Evolutionary conservation across 441 rosid species (phyloP), one percentile per base, ranked within the genome.

Genomic region (Theobroma grandiflorum): DNA sequence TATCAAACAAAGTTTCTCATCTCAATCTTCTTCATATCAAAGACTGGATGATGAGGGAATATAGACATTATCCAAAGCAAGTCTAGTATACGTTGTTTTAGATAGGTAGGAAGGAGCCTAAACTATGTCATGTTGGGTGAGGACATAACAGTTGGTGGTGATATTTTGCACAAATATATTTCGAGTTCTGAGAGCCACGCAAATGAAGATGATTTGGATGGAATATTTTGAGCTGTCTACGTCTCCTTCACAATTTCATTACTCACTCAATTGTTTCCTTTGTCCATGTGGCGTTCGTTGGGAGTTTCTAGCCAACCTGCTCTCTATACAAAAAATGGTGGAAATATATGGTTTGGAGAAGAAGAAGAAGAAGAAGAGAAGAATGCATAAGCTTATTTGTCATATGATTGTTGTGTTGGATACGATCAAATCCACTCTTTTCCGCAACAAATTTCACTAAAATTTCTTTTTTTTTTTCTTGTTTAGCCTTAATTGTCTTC

Each of bases 381-480:
- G 31, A 26, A 1, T 1, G 31, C 31, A 26, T 0, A 26, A 26
- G 31, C 31, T 26, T 26, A 26, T 26, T 26, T 26, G 31, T 26
- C 31, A 26, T n/a, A n/a, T 26, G 31, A 26, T 26, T 26, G 31
- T 26, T 26, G 31, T 26, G 31, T 26, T 26, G 31, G 31, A 26
- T 26, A 26, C 31, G 31, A 26, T 26, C 31, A 26, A 26, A 26
- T 26, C 40, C 22, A 47, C 58, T 7, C 47, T 40, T 11, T 47
- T 68, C 31, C n/a, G 6, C 38, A 72, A 52, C 61, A 49, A 72
- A 18, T 35, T 50, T 72, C 75, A 72, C 45, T 50, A 35, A 53
- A 26, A 26, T 0, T 26, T 26, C 31, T 26, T 0, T 26, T 26
- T 26, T 26, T 26, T 26, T 26, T 26, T 1, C 31, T 26, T 26